phyloP scores from a whole-genome alignment of 148 eudicot genomes.

The Diospyros lotus region DNA sequence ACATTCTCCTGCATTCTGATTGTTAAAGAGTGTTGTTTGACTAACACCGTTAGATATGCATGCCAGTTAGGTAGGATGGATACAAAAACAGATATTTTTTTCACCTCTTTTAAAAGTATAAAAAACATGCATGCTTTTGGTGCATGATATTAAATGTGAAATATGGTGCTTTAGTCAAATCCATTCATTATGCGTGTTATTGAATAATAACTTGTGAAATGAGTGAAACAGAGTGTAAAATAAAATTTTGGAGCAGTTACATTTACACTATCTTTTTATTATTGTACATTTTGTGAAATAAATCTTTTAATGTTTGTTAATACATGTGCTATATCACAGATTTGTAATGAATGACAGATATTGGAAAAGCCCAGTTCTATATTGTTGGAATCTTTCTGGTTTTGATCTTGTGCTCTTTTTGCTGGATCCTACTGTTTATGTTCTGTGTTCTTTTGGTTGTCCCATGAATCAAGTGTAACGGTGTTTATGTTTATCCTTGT shows the following conservation, averaged over 20 bases:
- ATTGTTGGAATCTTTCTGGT: neutral
- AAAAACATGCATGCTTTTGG: too few relatives aligned
- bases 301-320: neutral
- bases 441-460: neutral
- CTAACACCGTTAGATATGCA: neutral
- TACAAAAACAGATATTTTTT: too few relatives aligned
- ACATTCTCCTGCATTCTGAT: neutral
- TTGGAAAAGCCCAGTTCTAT: neutral
- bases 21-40: neutral
- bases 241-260: neutral
- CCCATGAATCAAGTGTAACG: neutral
- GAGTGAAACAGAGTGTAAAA: neutral
- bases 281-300: neutral
- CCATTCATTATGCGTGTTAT: too few relatives aligned
- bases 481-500: neutral
- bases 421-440: neutral
- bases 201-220: neutral
- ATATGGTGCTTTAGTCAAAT: too few relatives aligned
- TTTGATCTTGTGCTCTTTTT: neutral
- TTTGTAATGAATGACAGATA: neutral
- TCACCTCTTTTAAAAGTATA: too few relatives aligned
- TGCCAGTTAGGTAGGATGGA: too few relatives aligned
- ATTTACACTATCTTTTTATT: neutral
- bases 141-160: too few relatives aligned
- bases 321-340: neutral